These are phyloP conservation scores for Pyrus bretschneideri DNA, from an alignment of 306 rosid species.

Conservation along the genomic window DNA sequence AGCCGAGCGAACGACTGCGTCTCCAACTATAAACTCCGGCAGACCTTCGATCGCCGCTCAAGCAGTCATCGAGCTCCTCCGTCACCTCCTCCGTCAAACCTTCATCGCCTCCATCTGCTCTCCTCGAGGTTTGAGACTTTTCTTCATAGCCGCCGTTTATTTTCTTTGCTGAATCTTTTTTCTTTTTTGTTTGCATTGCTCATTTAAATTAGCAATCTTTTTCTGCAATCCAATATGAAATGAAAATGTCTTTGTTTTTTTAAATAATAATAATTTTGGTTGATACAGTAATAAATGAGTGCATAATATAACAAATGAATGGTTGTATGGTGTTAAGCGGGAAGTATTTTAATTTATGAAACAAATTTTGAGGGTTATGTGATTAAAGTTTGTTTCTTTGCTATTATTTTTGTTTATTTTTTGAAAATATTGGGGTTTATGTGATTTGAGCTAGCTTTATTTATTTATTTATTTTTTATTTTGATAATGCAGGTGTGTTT, in stretches of 20 bases:
- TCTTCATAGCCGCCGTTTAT: neutral
- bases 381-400: neutral
- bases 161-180: neutral
- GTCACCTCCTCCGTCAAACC: neutral
- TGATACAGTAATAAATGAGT: neutral
- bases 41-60: neutral
- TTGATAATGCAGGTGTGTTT: neutral
- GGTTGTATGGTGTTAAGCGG: neutral
- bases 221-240: neutral
- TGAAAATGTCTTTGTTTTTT: neutral
- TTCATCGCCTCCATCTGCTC: neutral
- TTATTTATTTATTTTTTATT: too few relatives aligned
- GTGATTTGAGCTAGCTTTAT: neutral
- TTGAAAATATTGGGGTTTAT: neutral
- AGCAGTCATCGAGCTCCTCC: neutral
- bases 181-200: neutral
- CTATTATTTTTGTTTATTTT: too few relatives aligned
- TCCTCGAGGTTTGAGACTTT: neutral
- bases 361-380: neutral
- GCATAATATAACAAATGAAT: neutral
- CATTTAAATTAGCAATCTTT: neutral
- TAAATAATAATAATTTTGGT: neutral
- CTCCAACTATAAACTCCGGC: neutral
- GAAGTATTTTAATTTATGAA: neutral
- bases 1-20: slow-evolving; percentile 6